phyloP scores from a whole-genome alignment of 352 stramenopile genomes.

The Phytophthora chlamydospora region DNA sequence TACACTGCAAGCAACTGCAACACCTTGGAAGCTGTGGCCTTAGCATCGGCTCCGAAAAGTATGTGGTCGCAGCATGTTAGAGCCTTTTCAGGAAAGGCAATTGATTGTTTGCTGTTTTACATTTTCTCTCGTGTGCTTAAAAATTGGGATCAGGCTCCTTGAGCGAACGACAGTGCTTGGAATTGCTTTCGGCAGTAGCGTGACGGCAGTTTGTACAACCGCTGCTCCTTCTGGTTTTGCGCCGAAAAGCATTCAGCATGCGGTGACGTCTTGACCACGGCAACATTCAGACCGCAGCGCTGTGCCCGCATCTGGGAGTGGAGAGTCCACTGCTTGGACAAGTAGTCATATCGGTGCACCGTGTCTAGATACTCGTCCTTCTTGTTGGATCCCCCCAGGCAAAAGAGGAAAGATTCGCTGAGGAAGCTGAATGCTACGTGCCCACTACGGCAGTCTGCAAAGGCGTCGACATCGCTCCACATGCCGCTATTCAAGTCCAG shows the following conservation, averaged over 20 bases:
- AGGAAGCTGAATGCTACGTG: conserved; percentile 68
- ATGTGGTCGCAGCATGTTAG: no score
- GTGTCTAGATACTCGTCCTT: conserved; percentile 77
- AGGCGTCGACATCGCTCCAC: conserved; percentile 62
- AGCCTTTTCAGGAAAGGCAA: no score
- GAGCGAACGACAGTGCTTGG: conserved; percentile 1
- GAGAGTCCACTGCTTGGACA: conserved; percentile 65
- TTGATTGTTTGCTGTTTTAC: background rate
- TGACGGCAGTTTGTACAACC: conserved; percentile 11
- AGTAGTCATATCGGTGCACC: conserved; percentile 68
- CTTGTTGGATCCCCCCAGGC: conserved; percentile 75
- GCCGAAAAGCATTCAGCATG: conserved; percentile 49
- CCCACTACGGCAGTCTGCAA: conserved; percentile 69
- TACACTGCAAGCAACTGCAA: no score
- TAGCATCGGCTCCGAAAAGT: no score
- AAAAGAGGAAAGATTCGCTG: conserved; percentile 73
- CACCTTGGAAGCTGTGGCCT: no score
- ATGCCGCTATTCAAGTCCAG: conserved; percentile 45
- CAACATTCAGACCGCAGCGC: conserved; percentile 70
- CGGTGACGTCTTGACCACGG: conserved; percentile 45
- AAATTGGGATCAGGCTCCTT: conserved; percentile 11
- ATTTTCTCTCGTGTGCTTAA: background rate
- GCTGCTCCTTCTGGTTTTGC: conserved; percentile 29
- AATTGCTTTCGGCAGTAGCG: conserved; percentile 6
- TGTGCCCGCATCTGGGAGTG: conserved; percentile 68